These are phyloP conservation scores for Euphorbia pulcherrima DNA, from an alignment of 345 rosid genomes.

Conservation along the genomic window DNA sequence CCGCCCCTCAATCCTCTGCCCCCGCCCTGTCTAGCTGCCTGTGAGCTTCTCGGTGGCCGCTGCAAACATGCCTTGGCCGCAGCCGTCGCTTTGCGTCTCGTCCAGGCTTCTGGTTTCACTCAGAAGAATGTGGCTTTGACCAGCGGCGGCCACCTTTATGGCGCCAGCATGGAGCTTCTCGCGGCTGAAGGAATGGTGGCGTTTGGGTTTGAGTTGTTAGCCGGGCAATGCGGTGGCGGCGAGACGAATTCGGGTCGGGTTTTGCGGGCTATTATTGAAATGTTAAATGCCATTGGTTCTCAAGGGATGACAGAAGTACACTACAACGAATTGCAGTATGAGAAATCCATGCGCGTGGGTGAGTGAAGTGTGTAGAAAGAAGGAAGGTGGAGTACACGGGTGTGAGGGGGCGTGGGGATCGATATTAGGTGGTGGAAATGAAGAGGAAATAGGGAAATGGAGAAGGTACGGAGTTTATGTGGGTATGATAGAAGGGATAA, in stretches of 20 bases:
- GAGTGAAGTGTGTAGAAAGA: conserved; percentile 25
- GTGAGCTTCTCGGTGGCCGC: conserved; percentile 56
- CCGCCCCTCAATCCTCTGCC: conserved; percentile 36
- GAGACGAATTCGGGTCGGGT: conserved; percentile 25
- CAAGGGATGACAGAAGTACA: conserved; percentile 40
- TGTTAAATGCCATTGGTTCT: conserved; percentile 46
- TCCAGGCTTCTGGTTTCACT: conserved; percentile 35
- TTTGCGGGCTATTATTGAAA: conserved; percentile 44
- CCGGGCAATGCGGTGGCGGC: conserved; percentile 21
- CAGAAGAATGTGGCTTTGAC: conserved; percentile 33
- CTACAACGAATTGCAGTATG: conserved; percentile 14
- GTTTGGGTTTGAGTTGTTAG: conserved; percentile 46
- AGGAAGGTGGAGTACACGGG: conserved; percentile 45
- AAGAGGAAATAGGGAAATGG: conserved; percentile 47
- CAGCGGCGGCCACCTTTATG: conserved; percentile 22
- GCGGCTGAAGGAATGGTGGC: conserved; percentile 42
- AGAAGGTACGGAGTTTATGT: conserved; percentile 41
- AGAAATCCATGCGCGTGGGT: neutral
- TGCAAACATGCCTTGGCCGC: conserved; percentile 47
- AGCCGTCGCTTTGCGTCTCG: conserved; percentile 48
- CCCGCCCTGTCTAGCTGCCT: conserved; percentile 55
- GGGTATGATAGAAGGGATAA: conserved; percentile 42
- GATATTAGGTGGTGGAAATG: conserved; percentile 57
- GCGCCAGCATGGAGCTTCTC: conserved; percentile 45
- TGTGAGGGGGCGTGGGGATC: conserved; percentile 62